These are phyloP conservation scores for Colletotrichum sp. DNA, from an alignment of 2,329 filamentous ascomycete genomes.

Conservation along the genomic window DNA sequence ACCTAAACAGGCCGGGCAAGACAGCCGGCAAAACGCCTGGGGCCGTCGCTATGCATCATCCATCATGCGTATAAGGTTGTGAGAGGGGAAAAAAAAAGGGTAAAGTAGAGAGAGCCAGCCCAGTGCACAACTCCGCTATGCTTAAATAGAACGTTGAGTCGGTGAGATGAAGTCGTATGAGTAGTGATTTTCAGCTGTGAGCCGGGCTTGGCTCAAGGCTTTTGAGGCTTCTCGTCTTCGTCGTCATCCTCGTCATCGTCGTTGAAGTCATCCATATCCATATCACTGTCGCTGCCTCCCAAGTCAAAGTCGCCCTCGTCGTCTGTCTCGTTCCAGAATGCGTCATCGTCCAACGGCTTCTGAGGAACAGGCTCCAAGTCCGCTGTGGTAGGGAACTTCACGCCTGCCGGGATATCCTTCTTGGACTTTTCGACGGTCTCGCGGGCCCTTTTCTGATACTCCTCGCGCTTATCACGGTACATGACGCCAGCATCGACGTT, in stretches of 20 bases:
- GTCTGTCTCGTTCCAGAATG: slow-evolving; percentile 82
- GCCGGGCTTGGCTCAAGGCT: not conserved
- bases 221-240: slow-evolving; percentile 46
- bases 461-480: slow-evolving; percentile 73
- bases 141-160: not conserved
- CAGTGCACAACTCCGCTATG: not conserved
- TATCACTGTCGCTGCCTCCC: slow-evolving; percentile 73
- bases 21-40: slow-evolving; percentile 21
- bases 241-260: slow-evolving; percentile 64
- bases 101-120: not conserved
- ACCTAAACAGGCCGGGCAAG: slow-evolving; percentile 5
- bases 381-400: slow-evolving; percentile 80
- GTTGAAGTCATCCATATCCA: slow-evolving; percentile 64
- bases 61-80: slow-evolving; percentile 8
- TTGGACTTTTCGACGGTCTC: slow-evolving; percentile 77
- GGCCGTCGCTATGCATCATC: slow-evolving; percentile 24
- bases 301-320: slow-evolving; percentile 73
- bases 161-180: not conserved
- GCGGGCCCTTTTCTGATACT: slow-evolving; percentile 74
- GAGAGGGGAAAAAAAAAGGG: not conserved
- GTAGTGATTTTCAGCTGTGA: not conserved
- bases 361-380: slow-evolving; percentile 66
- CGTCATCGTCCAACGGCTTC: slow-evolving; percentile 70
- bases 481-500: slow-evolving; percentile 93
- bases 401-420: slow-evolving; percentile 78